Base-by-base conservation (phyloP, 345 rosid species). In the Kernera saxatilis region DNA sequence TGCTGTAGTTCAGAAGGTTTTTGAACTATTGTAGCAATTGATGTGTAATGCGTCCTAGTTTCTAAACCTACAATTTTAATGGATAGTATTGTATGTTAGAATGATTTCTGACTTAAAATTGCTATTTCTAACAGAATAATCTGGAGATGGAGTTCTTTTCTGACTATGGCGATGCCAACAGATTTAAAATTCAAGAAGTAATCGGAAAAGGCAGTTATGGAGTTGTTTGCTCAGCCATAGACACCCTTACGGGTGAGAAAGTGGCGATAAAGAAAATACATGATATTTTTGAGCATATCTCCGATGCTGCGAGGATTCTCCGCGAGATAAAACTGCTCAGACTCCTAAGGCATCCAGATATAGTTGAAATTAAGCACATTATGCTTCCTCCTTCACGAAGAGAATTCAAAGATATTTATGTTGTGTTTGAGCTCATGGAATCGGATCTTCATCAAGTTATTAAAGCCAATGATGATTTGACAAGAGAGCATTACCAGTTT, bases 341-440 rank as follows among this genome's bases (percentile, higher is more conserved):
- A 35, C 95, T 93, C 21, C 70, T 90, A 43, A 79, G 96, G 23
- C 97, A 93, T 79, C 97, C 97, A 1, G 97, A 93, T 69, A 93
- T 90, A 60, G 97, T 90, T 57, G 98, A 93, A 72, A 93, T 93
- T 57, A 93, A 90, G 64, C 98, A 93, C 80, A 90, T 93, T 66
- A 88, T 93, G 98, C 84, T 90, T 23, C 97, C 97, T 21, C 98
- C 98, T 53, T 93, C 98, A 1, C 64, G 92, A 46, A 85, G 96
- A 83, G 97, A 93, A 44, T 93, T 93, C 29, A 93, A 88, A 81
- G 97, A 93, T 80, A 93, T 93, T 43, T 93, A 84, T 84, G 98
- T 93, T 64, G 98, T 92, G 71, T 92, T 93, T 62, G 98, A 93
- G 86, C 89, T 90, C 65, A 93, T 93, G 98, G 97, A 93, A 71